Evolutionary conservation across 2,329 filamentous ascomycete genomes (phyloP).

Genomic region (Aureobasidium sp.): DNA sequence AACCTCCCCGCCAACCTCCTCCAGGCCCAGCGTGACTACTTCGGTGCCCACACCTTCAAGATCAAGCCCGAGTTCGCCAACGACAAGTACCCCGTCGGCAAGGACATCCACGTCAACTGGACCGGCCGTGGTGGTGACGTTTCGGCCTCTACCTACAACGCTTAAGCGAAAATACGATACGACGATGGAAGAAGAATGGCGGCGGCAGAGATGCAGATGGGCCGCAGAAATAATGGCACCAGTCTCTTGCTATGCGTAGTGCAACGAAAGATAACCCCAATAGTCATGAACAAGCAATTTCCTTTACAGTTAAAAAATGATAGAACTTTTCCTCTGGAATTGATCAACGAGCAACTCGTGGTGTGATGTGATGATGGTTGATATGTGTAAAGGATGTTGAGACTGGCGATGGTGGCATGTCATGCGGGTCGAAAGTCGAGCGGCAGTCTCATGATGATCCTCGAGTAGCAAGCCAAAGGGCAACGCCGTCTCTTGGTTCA

Average conservation of each 20-base stretch:
- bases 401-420: background rate
- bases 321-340: background rate
- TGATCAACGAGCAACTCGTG: background rate
- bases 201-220: slow-evolving; percentile 7
- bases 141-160: slow-evolving; percentile 94
- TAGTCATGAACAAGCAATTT: slow-evolving; percentile 15
- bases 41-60: slow-evolving; percentile 59
- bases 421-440: background rate
- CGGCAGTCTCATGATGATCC: background rate
- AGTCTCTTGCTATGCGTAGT: slow-evolving; percentile 12
- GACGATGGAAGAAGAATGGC: background rate
- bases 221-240: background rate
- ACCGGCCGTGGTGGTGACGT: slow-evolving; percentile 96
- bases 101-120: slow-evolving; percentile 99
- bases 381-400: background rate
- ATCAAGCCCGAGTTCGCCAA: slow-evolving; percentile 47
- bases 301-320: slow-evolving; percentile 13
- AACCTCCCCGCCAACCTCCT: slow-evolving; percentile 96
- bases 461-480: background rate
- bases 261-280: slow-evolving; percentile 13
- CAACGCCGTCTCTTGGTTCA: background rate
- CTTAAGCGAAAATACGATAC: slow-evolving; percentile 51
- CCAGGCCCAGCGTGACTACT: slow-evolving; percentile 99
- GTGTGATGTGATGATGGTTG: background rate
- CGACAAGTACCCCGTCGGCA: slow-evolving; percentile 66